Evolutionary conservation across 164 flowering plant species (phyloP).

Genomic region (Stephania cephalantha): DNA sequence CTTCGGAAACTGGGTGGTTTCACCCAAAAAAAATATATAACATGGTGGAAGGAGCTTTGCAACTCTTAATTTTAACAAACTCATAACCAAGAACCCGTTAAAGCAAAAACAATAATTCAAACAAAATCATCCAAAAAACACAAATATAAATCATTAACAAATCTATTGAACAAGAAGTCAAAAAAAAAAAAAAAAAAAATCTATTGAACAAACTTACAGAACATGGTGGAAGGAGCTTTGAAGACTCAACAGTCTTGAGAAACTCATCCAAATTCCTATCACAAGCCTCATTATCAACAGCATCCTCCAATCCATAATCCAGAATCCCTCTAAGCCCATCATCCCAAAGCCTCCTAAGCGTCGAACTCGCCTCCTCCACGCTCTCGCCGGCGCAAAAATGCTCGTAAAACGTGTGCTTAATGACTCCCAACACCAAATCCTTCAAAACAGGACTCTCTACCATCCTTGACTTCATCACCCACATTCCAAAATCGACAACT

Average conservation of each 20-base stretch:
- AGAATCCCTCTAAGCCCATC: conserved; percentile 66
- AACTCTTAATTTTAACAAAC: no score
- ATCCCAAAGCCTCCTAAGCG: conserved; percentile 38
- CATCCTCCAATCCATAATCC: conserved; percentile 68
- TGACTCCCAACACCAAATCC: conserved; percentile 20
- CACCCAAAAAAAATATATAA: neutral
- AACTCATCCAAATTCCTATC: conserved; percentile 56
- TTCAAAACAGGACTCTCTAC: conserved; percentile 27
- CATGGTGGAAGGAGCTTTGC: no score
- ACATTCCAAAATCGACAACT: conserved; percentile 56
- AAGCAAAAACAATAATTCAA: neutral
- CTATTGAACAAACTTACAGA: conserved; percentile 41
- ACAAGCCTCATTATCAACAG: conserved; percentile 46
- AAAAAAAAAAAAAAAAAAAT: no score
- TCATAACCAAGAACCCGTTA: neutral
- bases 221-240: conserved; percentile 46
- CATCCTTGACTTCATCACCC: conserved; percentile 62
- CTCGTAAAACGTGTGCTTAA: conserved; percentile 49
- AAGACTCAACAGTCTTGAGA: conserved; percentile 38
- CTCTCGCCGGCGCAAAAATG: conserved; percentile 79
- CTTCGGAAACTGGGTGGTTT: no score
- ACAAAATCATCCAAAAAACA: neutral
- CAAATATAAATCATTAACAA: no score
- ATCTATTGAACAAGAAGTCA: neutral
- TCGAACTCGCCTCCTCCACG: conserved; percentile 34